phyloP scores from a whole-genome alignment of 768 basidiomycete species.

The Boletus bicolor region DNA sequence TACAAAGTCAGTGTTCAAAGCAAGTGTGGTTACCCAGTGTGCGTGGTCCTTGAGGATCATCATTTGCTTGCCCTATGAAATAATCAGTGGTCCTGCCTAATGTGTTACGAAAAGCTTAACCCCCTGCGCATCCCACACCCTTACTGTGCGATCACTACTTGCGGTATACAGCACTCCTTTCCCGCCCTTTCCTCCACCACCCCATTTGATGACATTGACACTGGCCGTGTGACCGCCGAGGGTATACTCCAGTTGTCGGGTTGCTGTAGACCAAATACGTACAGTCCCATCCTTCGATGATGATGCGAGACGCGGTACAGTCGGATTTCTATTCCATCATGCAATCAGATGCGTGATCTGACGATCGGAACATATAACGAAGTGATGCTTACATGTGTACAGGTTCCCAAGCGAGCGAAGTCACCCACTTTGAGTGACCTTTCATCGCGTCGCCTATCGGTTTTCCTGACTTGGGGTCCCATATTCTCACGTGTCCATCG shows the following conservation, averaged over 20 bases:
- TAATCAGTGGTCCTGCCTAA: conserved; percentile 2
- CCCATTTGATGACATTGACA: conserved; percentile 96
- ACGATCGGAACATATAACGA: not conserved
- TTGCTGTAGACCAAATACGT: conserved; percentile 84
- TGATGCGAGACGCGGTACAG: conserved; percentile 82
- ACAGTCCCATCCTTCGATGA: conserved; percentile 97
- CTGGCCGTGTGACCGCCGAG: conserved; percentile 92
- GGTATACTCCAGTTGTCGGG: conserved; percentile 71
- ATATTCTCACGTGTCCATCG: conserved; percentile 88
- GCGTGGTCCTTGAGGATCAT: conserved; percentile 92
- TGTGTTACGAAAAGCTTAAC: conserved; percentile 39
- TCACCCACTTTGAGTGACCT: conserved; percentile 97
- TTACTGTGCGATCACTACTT: conserved; percentile 89
- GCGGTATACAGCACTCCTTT: conserved; percentile 89
- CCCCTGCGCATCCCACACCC: conserved; percentile 87
- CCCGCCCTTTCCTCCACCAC: conserved; percentile 68
- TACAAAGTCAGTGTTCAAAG: conserved; percentile 93
- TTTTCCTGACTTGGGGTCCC: conserved; percentile 93
- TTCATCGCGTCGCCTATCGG: conserved; percentile 83
- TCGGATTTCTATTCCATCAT: conserved; percentile 55
- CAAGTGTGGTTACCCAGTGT: conserved; percentile 97
- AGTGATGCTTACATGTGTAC: conserved; percentile 70
- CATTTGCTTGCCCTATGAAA: conserved; percentile 71
- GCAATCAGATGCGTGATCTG: conserved; percentile 3
- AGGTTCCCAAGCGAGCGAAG: conserved; percentile 93